These are phyloP conservation scores for Alternaria burnsii DNA, from an alignment of 2,329 filamentous ascomycete species.

Conservation along the genomic window DNA sequence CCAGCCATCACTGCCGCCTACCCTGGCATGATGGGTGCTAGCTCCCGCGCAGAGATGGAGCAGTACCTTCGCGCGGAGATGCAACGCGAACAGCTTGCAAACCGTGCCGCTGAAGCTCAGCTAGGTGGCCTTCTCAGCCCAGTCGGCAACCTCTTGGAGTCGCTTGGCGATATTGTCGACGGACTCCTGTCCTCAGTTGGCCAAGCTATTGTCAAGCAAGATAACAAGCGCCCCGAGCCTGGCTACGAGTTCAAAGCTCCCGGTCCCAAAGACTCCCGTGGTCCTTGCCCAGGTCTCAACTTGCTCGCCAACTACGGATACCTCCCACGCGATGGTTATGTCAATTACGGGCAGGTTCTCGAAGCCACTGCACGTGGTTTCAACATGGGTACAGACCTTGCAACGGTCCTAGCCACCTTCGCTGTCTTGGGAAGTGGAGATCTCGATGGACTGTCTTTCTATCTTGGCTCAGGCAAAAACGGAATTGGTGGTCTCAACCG, in stretches of 20 bases:
- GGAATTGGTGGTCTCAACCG: no score
- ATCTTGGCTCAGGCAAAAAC: conserved; percentile 21
- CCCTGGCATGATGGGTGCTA: no score
- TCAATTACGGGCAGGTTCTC: conserved; percentile 26
- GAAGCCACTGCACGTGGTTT: conserved; percentile 29
- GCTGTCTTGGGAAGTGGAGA: conserved; percentile 32
- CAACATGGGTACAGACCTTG: conserved; percentile 37
- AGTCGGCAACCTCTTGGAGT: conserved; percentile 17
- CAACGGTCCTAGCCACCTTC: conserved; percentile 44
- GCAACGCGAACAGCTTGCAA: conserved; percentile 16
- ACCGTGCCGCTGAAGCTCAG: conserved; percentile 19
- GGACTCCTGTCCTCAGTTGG: no score
- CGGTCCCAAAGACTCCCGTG: conserved; percentile 26
- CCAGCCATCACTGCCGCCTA: no score
- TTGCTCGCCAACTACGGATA: conserved; percentile 62
- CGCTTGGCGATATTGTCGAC: conserved; percentile 5
- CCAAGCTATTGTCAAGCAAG: no score
- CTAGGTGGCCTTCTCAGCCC: conserved; percentile 4
- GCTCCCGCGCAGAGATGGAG: no score
- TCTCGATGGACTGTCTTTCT: conserved; percentile 30
- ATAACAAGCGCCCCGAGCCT: no score
- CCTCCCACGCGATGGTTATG: conserved; percentile 56
- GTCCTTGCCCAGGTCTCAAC: conserved; percentile 63
- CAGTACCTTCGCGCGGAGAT: conserved; percentile 6
- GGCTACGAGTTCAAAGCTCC: no score